These are phyloP conservation scores for Sarcodon aspratus DNA, from an alignment of 768 basidiomycete species.

Conservation along the genomic window DNA sequence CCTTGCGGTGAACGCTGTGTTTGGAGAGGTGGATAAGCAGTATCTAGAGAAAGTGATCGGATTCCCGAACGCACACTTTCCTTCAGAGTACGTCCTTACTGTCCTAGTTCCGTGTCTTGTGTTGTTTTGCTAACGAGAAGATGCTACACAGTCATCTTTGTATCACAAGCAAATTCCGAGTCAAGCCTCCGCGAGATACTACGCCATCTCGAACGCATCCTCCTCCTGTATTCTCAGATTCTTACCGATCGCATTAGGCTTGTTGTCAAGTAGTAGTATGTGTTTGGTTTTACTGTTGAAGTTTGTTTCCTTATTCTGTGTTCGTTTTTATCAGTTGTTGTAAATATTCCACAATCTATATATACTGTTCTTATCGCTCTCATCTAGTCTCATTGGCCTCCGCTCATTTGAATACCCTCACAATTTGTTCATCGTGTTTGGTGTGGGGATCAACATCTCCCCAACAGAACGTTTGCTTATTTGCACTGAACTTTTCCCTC, in stretches of 20 bases:
- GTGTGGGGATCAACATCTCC: no score
- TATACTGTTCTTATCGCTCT: no score
- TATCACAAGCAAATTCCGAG: constrained; percentile 64
- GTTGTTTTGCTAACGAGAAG: not conserved
- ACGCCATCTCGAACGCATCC: not conserved
- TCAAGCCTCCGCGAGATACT: constrained; percentile 55
- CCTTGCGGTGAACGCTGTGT: constrained; percentile 67
- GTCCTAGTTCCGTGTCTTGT: not conserved
- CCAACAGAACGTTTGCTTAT: no score
- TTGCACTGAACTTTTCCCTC: no score
- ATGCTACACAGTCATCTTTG: constrained; percentile 50
- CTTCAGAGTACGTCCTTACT: constrained; percentile 73
- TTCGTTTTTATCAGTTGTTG: no score
- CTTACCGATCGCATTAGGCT: not conserved
- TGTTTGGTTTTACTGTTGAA: no score
- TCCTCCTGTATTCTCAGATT: not conserved
- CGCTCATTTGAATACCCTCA: no score
- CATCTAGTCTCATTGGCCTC: no score
- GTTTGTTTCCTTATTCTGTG: no score
- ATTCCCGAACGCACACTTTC: constrained; percentile 95
- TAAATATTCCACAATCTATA: no score
- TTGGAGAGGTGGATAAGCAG: constrained; percentile 74
- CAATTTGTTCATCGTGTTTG: no score
- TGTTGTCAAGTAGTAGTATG: not conserved
- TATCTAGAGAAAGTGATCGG: constrained; percentile 91